Percentiles rank a stretch among this genome's conserved stretches.
These are phyloP conservation scores for Theileria annulata DNA, from an alignment of 169 alveolate species.

Conservation along the genomic window DNA sequence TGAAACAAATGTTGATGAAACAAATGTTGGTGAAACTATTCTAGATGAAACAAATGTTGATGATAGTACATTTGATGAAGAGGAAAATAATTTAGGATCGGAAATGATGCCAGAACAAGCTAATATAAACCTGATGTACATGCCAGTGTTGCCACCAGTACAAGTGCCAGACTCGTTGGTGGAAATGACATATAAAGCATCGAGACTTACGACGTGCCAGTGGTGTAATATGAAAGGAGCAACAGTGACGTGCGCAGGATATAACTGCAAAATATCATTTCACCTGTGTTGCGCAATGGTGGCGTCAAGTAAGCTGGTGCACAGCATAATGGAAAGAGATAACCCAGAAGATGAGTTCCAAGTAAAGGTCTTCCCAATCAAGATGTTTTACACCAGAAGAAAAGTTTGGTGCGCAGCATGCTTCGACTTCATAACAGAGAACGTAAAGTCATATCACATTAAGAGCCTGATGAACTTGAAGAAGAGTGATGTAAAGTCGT, in stretches of 20 bases:
- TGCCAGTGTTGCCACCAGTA: slow-evolving; percentile 65
- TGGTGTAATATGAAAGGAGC: slow-evolving; percentile 70
- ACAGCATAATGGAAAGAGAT: background rate
- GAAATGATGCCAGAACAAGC: background rate
- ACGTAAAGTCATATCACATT: slow-evolving; percentile 20
- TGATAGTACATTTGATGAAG: background rate
- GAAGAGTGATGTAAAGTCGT: slow-evolving; percentile 15
- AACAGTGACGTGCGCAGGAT: slow-evolving; percentile 65
- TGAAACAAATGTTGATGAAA: background rate
- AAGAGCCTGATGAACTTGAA: slow-evolving; percentile 3
- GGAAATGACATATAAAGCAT: slow-evolving; percentile 47
- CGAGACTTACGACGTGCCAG: slow-evolving; percentile 46
- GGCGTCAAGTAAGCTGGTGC: slow-evolving; percentile 42
- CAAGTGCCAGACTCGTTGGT: slow-evolving; percentile 65
- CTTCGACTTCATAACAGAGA: slow-evolving; percentile 25
- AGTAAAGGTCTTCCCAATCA: slow-evolving; percentile 62
- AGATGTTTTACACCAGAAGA: slow-evolving; percentile 64
- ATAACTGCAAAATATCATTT: slow-evolving; percentile 61
- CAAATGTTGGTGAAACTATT: background rate
- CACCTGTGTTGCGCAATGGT: slow-evolving; percentile 69
- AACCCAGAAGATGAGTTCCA: slow-evolving; percentile 20
- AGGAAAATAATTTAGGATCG: background rate
- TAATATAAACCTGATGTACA: slow-evolving; percentile 21
- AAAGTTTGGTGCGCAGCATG: slow-evolving; percentile 72
- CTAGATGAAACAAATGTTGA: slow-evolving; percentile 5